A percentile compares a stretch with the other conserved stretches of the same genome.
Evolutionary conservation across 2,329 filamentous ascomycete species (phyloP).

Genomic region (Penicillium occitanis): DNA sequence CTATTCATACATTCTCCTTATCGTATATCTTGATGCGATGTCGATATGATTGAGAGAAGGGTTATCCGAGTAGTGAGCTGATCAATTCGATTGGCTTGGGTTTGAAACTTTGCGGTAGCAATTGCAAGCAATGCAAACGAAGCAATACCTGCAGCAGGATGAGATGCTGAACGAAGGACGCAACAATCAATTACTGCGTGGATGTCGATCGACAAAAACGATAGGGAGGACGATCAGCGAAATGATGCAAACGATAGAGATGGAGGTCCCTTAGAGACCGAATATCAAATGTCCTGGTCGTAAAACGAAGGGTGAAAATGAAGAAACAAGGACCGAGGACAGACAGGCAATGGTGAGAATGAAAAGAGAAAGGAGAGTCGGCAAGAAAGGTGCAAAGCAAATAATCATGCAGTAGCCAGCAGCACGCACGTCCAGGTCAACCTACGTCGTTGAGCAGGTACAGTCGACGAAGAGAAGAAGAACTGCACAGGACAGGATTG

Average conservation of each 20-base stretch:
- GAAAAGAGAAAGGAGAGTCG: constrained; percentile 10
- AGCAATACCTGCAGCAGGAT: constrained; percentile 6
- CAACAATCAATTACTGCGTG: background rate
- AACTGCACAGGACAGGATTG: background rate
- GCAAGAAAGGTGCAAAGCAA: constrained; percentile 4
- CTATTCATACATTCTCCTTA: constrained; percentile 3
- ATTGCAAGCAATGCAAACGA: constrained; percentile 7
- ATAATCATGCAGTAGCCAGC: constrained; percentile 5
- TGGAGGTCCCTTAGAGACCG: background rate
- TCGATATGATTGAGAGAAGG: background rate
- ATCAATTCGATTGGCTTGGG: constrained; percentile 11
- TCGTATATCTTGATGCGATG: background rate
- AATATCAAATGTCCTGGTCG: background rate
- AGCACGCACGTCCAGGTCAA: background rate
- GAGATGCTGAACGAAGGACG: background rate
- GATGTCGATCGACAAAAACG: background rate
- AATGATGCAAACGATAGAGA: background rate
- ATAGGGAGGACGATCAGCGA: background rate
- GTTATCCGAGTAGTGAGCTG: background rate
- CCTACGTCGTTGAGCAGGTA: background rate
- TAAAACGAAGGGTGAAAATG: constrained; percentile 1
- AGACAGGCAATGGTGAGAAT: too few relatives aligned
- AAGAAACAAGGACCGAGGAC: constrained; percentile 1
- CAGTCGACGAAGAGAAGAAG: background rate
- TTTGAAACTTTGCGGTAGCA: background rate